These are phyloP conservation scores for Hemileccinum impolitum DNA, from an alignment of 768 basidiomycete genomes.

Conservation along the genomic window DNA sequence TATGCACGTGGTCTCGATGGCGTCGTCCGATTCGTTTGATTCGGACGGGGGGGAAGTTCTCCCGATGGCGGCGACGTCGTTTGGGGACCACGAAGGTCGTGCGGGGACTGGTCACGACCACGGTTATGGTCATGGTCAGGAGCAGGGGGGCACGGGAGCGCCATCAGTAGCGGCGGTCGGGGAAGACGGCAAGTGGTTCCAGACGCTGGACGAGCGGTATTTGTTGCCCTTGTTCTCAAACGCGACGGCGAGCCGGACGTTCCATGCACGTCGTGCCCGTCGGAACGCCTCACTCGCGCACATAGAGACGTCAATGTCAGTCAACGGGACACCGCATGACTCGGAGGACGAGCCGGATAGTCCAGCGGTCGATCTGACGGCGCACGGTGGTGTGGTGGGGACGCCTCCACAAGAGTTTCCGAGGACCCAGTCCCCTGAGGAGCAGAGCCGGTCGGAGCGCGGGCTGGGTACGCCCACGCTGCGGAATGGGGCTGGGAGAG, in stretches of 20 bases:
- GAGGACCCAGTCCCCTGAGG: constrained; percentile 31
- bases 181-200: constrained; percentile 95
- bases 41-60: constrained; percentile 74
- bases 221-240: constrained; percentile 91
- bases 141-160: background rate
- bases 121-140: constrained; percentile 4
- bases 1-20: constrained; percentile 54
- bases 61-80: constrained; percentile 67
- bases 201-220: constrained; percentile 90
- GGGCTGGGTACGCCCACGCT: constrained; percentile 63
- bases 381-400: constrained; percentile 1
- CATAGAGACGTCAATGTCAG: constrained; percentile 5
- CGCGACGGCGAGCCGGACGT: constrained; percentile 82
- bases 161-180: constrained; percentile 24
- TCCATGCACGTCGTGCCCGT: constrained; percentile 73
- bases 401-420: constrained; percentile 15
- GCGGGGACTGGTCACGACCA: no score
- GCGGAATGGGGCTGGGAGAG: constrained; percentile 42
- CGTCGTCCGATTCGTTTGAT: constrained; percentile 74
- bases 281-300: constrained; percentile 35
- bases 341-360: constrained; percentile 41
- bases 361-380: constrained; percentile 45
- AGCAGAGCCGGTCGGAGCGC: constrained; percentile 58
- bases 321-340: constrained; percentile 31
- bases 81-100: constrained; percentile 25